Conservation (phyloP, 768 basidiomycete genomes). For the Lactarius quietus region DNA sequence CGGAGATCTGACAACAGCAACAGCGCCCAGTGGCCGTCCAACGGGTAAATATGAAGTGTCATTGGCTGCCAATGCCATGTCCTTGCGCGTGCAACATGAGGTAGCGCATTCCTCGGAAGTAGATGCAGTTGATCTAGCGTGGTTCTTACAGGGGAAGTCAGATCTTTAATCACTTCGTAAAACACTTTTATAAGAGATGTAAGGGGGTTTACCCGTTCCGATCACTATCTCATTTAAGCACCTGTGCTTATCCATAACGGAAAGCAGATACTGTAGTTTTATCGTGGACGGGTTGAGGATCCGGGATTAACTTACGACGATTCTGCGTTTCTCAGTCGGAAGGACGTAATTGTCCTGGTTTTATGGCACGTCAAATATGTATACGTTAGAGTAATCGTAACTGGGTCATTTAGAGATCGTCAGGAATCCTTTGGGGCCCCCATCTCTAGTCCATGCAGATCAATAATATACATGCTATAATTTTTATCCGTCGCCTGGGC, state of each 20-base stretch:
- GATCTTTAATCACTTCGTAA: neutral
- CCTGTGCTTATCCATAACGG: neutral
- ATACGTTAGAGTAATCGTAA: conserved; percentile 4
- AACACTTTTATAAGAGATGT: neutral
- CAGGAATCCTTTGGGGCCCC: conserved; percentile 39
- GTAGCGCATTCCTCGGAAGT: conserved; percentile 26
- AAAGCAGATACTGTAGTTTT: neutral
- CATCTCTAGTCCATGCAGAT: conserved; percentile 78
- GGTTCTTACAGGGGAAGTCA: conserved; percentile 30
- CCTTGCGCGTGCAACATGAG: conserved; percentile 10
- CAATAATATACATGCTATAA: conserved; percentile 87
- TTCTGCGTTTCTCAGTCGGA: neutral
- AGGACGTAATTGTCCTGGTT: neutral
- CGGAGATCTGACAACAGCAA: conserved; percentile 1
- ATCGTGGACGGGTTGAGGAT: neutral
- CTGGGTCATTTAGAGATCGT: conserved; percentile 5
- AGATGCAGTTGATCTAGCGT: conserved; percentile 35
- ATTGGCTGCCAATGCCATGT: conserved; percentile 33
- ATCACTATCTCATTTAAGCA: neutral
- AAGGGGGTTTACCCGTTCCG: neutral
- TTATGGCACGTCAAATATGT: conserved; percentile 3
- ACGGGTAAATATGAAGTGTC: conserved; percentile 34
- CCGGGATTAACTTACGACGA: no score
- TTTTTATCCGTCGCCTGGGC: conserved; percentile 60
- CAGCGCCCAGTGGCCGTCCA: neutral